These are phyloP conservation scores for Pseudoperonospora humuli DNA, from an alignment of 352 stramenopile species.

Conservation along the genomic window DNA sequence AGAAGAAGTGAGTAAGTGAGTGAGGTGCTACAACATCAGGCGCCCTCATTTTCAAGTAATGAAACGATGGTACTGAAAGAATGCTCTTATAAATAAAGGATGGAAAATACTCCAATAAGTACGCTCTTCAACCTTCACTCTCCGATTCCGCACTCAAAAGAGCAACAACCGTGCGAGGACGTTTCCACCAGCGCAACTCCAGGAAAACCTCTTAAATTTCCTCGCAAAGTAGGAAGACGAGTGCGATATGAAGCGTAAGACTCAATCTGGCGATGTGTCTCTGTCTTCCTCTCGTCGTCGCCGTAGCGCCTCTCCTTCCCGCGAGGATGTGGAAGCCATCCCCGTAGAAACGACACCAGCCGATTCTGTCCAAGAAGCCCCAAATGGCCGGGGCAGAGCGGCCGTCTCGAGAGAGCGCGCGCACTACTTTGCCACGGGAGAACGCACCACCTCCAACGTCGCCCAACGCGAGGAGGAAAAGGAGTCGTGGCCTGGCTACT, in stretches of 20 bases:
- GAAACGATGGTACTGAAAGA: too few species aligned
- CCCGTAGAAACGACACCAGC: not conserved
- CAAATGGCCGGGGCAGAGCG: slow-evolving; percentile 16
- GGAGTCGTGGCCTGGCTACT: slow-evolving; percentile 77
- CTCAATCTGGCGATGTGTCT: slow-evolving; percentile 2
- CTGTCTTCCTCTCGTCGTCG: slow-evolving; percentile 5
- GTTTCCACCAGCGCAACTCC: too few species aligned
- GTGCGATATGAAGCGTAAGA: slow-evolving; percentile 39
- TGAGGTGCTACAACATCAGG: too few species aligned
- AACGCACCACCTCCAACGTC: slow-evolving; percentile 3
- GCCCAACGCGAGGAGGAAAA: not conserved
- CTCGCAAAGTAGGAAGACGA: too few species aligned
- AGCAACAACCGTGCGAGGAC: too few species aligned
- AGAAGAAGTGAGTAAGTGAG: too few species aligned
- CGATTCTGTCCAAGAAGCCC: not conserved
- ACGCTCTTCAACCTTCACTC: slow-evolving; percentile 15
- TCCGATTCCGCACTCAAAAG: slow-evolving; percentile 11
- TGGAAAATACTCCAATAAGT: slow-evolving; percentile 1
- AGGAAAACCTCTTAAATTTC: too few species aligned
- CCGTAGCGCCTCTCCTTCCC: not conserved
- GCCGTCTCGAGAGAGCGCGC: slow-evolving; percentile 35
- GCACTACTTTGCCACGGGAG: slow-evolving; percentile 40
- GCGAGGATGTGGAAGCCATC: not conserved
- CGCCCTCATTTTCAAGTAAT: too few species aligned
- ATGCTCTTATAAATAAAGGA: slow-evolving; percentile 8